These are phyloP conservation scores for Luzula sylvatica DNA, from an alignment of 176 grass and related monocot genomes.

Conservation along the genomic window DNA sequence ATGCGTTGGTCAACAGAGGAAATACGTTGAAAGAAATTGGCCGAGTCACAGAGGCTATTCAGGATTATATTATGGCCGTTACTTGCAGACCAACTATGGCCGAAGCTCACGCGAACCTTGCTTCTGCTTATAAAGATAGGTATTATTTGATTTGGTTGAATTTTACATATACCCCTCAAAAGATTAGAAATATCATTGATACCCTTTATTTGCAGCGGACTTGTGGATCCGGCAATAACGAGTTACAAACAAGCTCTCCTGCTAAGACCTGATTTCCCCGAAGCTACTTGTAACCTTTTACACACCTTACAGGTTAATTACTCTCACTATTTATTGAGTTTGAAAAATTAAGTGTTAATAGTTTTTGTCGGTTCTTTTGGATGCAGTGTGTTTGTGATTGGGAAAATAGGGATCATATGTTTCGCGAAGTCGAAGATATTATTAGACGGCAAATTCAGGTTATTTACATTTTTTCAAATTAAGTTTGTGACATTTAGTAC, in stretches of 20 bases:
- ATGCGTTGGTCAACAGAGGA: conserved; percentile 83
- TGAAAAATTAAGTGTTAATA: not conserved
- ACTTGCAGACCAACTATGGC: conserved; percentile 71
- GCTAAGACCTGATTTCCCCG: conserved; percentile 73
- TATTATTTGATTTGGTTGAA: too few species aligned
- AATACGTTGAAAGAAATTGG: conserved; percentile 95
- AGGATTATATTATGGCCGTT: conserved; percentile 76
- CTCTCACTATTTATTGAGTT: not conserved
- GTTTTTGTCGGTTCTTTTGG: not conserved
- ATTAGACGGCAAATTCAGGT: conserved; percentile 86
- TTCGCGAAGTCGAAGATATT: conserved; percentile 72
- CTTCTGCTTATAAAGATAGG: conserved; percentile 93
- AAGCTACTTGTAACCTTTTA: conserved; percentile 81
- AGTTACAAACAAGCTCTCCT: conserved; percentile 68
- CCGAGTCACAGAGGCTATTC: conserved; percentile 76
- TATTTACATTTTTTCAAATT: not conserved
- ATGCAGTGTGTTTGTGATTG: conserved; percentile 87
- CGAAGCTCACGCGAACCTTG: conserved; percentile 90
- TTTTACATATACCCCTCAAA: too few species aligned
- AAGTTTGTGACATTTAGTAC: not conserved
- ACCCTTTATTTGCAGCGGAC: conserved; percentile 47
- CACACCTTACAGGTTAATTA: conserved; percentile 70
- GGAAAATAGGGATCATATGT: conserved; percentile 64
- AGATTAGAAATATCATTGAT: too few species aligned
- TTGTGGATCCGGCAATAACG: conserved; percentile 62